phyloP scores from a whole-genome alignment of 169 alveolate species.

The Eimeria nieschulzi region DNA sequence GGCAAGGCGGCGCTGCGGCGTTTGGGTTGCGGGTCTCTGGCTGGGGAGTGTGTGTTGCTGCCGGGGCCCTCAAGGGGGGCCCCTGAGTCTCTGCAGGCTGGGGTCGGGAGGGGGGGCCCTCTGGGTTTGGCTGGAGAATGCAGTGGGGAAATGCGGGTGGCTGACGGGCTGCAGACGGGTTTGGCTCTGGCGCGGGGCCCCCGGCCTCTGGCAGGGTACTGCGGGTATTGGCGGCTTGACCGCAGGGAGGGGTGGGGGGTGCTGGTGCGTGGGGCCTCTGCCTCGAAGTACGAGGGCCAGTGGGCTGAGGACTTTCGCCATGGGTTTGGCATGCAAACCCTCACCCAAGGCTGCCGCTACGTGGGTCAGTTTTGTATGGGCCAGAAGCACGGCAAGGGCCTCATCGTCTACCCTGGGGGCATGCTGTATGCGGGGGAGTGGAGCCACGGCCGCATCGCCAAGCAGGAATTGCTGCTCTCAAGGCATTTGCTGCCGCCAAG shows the following conservation, averaged over 20 bases:
- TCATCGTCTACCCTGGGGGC: constrained; percentile 78
- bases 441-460: constrained; percentile 72
- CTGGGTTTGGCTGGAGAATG: constrained; percentile 5
- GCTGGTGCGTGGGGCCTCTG: constrained; percentile 69
- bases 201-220: constrained; percentile 37
- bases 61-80: neutral
- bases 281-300: constrained; percentile 78
- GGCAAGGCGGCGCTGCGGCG: constrained; percentile 36
- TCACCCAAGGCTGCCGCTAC: constrained; percentile 75
- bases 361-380: constrained; percentile 76
- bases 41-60: constrained; percentile 6
- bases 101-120: constrained; percentile 26
- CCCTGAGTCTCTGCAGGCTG: neutral
- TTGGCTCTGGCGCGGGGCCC: constrained; percentile 3
- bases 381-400: constrained; percentile 77
- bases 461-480: constrained; percentile 75
- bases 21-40: neutral
- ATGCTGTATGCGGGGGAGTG: constrained; percentile 78
- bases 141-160: constrained; percentile 5
- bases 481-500: constrained; percentile 9
- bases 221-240: constrained; percentile 75
- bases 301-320: constrained; percentile 77
- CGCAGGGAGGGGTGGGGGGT: constrained; percentile 82
- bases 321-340: constrained; percentile 79
- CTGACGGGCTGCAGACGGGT: constrained; percentile 37